Conservation (phyloP, 108 stramenopile genomes). For the Conticribra weissflogii region DNA sequence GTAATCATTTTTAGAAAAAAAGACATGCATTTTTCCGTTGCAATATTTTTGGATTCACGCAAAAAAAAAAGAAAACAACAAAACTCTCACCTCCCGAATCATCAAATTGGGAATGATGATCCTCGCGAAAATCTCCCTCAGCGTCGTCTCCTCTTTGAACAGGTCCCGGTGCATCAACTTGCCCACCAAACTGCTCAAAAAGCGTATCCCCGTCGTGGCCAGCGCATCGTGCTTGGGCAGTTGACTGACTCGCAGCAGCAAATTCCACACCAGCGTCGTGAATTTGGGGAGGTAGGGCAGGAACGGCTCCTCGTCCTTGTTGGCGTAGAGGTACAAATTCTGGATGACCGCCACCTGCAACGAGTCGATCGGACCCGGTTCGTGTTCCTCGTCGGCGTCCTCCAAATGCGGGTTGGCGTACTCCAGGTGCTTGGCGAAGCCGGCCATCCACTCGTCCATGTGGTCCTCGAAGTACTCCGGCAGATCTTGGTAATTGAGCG, state of each 20-base stretch:
- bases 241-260: conserved; percentile 73
- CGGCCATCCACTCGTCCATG: conserved; percentile 92
- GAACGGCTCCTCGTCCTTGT: conserved; percentile 98
- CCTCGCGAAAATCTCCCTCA: conserved; percentile 87
- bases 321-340: conserved; percentile 90
- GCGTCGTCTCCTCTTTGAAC: conserved; percentile 79
- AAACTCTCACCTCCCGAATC: conserved; percentile 69
- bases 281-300: conserved; percentile 80
- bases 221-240: conserved; percentile 88
- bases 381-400: conserved; percentile 84
- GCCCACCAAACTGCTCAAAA: conserved; percentile 83
- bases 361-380: conserved; percentile 82
- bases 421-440: conserved; percentile 86
- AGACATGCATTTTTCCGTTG: too few species aligned
- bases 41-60: too few species aligned
- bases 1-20: too few species aligned
- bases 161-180: conserved; percentile 90
- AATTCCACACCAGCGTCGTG: conserved; percentile 86
- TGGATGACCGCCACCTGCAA: conserved; percentile 93
- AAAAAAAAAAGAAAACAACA: too few species aligned
- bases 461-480: conserved; percentile 99
- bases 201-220: conserved; percentile 91
- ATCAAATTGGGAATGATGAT: conserved; percentile 97
- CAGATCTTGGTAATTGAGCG: conserved; percentile 97
- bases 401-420: conserved; percentile 86